Base-by-base conservation (phyloP, 495 filamentous ascomycete species). In the Neurospora terricola region DNA sequence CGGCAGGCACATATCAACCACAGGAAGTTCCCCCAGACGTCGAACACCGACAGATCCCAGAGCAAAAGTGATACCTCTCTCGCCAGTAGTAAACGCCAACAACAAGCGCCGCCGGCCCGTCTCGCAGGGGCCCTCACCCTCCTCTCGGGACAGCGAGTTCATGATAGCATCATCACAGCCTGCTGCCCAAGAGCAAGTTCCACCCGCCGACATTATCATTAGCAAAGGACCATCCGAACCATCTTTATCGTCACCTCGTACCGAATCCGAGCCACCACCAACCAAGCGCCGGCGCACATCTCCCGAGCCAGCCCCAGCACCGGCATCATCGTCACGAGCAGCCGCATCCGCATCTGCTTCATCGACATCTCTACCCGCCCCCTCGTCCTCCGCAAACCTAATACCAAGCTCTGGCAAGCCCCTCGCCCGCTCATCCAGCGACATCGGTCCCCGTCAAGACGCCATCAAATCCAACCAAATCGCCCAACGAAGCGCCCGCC, bases 291-390 rank as follows among this genome's bases (percentile, higher is more conserved):
- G 70, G 0, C 69, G 76, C 37, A 73, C 69, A 37, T 75, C 72
- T 9, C 71, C 27, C 4, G 38, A 66, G 54, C 27, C 54, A 66
- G 54, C 23, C 5, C 40, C 59, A 38, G 21, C 42, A 38, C 62
- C 72, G 12, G 48, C 74, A 18, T 16, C 69, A 42, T 74, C 11
- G 3, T 40, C 78, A 8, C 73, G 68, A 66, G 66, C 81, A 42
- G 80, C 81, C 0, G 78, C 82, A 54, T 82, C 83, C 0, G 82
- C 82, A 54, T 82, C 83, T 0, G 82, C 81, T 40, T 83, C 84
- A 14, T 76, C 77, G 0, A 74, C 76, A 5, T 14, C 74, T 21
- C 81, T 83, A 69, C 75, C 76, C 18, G 54, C 14, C 14, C 73
- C 69, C 1, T 69, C 76, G 27, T 72, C 69, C 34, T 75, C 73